Evolutionary conservation across 306 rosid species (phyloP).

Genomic region (Trichosanthes truncata): DNA sequence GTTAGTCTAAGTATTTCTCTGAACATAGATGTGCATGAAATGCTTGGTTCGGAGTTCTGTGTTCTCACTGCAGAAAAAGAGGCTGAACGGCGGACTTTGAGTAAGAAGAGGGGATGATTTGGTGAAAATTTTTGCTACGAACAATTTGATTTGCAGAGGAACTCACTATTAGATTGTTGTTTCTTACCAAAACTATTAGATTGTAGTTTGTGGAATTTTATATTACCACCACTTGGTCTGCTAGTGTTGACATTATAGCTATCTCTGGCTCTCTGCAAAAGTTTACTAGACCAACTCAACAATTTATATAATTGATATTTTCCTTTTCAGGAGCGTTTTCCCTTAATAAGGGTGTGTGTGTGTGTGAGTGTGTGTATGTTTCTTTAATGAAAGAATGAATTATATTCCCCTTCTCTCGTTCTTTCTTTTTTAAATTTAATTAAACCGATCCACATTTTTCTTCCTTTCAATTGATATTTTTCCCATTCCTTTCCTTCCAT

Average conservation of each 20-base stretch:
- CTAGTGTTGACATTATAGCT: neutral
- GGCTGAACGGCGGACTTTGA: slow-evolving; percentile 57
- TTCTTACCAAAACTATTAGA: neutral
- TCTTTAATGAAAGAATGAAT: no score
- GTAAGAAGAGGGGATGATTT: slow-evolving; percentile 39
- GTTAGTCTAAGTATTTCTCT: slow-evolving; percentile 45
- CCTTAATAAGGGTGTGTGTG: no score
- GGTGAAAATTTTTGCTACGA: neutral
- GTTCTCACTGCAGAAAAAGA: slow-evolving; percentile 78
- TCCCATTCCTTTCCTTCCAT: neutral
- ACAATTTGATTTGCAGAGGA: neutral
- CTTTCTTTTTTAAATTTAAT: no score
- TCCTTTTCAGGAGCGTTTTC: no score
- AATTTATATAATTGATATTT: no score
- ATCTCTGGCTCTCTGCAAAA: no score
- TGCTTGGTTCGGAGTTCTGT: slow-evolving; percentile 82
- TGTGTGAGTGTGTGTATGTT: no score
- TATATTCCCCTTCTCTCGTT: no score
- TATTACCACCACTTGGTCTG: neutral
- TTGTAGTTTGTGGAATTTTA: neutral
- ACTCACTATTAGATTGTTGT: neutral
- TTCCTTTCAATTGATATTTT: no score
- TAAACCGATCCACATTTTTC: no score
- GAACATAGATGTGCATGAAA: slow-evolving; percentile 52
- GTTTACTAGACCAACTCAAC: no score